Evolutionary conservation across 139 green algal species (phyloP).

Genomic region (Chlamydomonas asymmetrica): DNA sequence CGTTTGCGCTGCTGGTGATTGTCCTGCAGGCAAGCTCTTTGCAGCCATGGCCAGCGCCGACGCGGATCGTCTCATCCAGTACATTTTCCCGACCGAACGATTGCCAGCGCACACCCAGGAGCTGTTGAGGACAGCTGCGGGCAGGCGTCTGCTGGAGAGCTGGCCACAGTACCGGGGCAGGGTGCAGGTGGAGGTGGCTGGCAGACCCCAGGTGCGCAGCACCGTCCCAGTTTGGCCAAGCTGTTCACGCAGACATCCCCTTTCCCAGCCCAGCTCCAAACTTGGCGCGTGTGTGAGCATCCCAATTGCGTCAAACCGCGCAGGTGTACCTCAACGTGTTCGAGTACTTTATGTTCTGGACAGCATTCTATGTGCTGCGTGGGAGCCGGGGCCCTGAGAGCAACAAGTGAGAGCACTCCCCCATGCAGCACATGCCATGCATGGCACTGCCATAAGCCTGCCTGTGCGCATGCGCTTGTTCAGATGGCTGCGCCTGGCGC

Average conservation of each 20-base stretch:
- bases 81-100: conserved; percentile 74
- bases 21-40: conserved; percentile 67
- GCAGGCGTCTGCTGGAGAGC: conserved; percentile 42
- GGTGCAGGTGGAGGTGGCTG: conserved; percentile 15
- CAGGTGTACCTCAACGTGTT: conserved; percentile 68
- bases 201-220: conserved; percentile 35
- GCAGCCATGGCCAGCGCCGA: conserved; percentile 71
- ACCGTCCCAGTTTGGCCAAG: no score
- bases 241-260: no score
- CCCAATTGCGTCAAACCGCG: not conserved
- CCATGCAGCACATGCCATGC: no score
- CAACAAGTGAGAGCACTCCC: no score
- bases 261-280: no score
- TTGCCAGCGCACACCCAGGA: conserved; percentile 82
- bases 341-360: conserved; percentile 82
- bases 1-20: no score
- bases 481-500: no score
- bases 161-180: conserved; percentile 78
- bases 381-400: conserved; percentile 39
- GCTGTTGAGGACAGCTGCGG: not conserved
- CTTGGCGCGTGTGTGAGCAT: no score
- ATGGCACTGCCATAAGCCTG: no score
- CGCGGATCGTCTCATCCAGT: conserved; percentile 69
- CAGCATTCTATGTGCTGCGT: conserved; percentile 81
- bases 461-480: no score